Base-by-base conservation (phyloP, 2,329 filamentous ascomycete species). In the Neofusicoccum kwambonambiense region DNA sequence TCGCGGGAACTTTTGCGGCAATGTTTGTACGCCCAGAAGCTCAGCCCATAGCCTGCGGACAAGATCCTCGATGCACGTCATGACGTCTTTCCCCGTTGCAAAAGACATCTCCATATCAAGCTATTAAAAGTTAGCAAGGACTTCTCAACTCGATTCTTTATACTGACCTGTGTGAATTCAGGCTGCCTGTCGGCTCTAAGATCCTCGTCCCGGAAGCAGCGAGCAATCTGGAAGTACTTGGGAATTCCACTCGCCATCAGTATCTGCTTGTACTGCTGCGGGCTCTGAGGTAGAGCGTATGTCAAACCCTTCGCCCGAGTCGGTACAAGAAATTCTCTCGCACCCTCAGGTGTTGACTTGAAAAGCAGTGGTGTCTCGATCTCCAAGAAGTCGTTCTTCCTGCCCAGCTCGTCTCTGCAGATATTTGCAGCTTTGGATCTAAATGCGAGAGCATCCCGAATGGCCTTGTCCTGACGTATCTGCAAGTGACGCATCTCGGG, bases 251-350 rank as follows among this genome's bases (percentile, higher is more conserved):
- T 90, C 0, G 93, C 91, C 93, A 99, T 98, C 47, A 99, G 84
- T 1, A 97, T 91, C 79, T 99, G 95, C 79, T 99, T 99, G 75
- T 98, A 99, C 76, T 99, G 95, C 76, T 99, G 95, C 0, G 95
- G 95, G 69, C 94, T 98, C 76, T 99, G 96, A 0, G 93, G 93
- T 19, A 99, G 81, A 8, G 95, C 95, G 76, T 98, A 99, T 3
- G 92, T 93, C 66, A 88, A 81, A 0, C 92, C 92, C 1, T 83
- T 84, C 41, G 84, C 86, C 34, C 95, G 84, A 0, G 93, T 96
- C 0, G 95, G 95, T 4, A 99, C 94, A 5, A 99, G 77, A 68
- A 99, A 99, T 75, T 99, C 95, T 56, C 94, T 85, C 1, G 95
- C 96, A 0, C 95, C 95, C 79, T 99, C 95, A 0, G 95, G 92